Evolutionary conservation across 768 basidiomycete species (phyloP), one percentile per base, ranked within the genome.

Genomic region (Leccinum subgranulosum): DNA sequence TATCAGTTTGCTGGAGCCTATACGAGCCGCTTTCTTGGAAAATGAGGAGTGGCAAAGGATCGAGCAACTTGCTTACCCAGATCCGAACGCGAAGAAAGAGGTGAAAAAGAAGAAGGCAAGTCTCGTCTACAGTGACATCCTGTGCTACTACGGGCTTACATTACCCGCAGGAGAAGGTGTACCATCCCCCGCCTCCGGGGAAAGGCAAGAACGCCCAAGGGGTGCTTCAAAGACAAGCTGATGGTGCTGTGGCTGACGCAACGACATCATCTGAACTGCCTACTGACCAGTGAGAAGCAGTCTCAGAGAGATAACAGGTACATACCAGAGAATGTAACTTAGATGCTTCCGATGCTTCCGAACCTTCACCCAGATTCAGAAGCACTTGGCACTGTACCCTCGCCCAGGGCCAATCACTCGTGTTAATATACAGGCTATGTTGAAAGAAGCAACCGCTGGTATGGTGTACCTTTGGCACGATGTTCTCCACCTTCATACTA

Each of bases 51-150:
- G 92, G 86, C 84, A 90, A 72, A 78, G 77, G 66, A 76, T 88
- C 7, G 88, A 88, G 67, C 82, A 79, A 66, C 74, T 87, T 19
- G 96, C 94, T 9, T 99, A 98, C 76, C 94, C 95, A 2, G 83
- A 87, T 71, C 84, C 84, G 0, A 86, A 83, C 51, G 83, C 81
- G 1, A 84, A 85, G 64, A 76, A 78, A 9, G 81, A 81, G 61
- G 80, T 81, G 60, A 85, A 85, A 59, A 79, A 79, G 74, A 91
- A 89, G 72, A 88, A 88, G 77, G 51, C 10, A 7, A 36, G 58
- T 21, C 9, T 25, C 49, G 1, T 53, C 7, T 33, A 2, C 2
- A 6, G 3, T 41, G 39, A 1, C 9, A 19, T 19, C 4, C 39
- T 41, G 39, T 41, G 9, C 11, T 19, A 15, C 3, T 34, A 15